Evolutionary conservation across 148 eudicot species (phyloP).

Genomic region (Persicaria tinctoria): DNA sequence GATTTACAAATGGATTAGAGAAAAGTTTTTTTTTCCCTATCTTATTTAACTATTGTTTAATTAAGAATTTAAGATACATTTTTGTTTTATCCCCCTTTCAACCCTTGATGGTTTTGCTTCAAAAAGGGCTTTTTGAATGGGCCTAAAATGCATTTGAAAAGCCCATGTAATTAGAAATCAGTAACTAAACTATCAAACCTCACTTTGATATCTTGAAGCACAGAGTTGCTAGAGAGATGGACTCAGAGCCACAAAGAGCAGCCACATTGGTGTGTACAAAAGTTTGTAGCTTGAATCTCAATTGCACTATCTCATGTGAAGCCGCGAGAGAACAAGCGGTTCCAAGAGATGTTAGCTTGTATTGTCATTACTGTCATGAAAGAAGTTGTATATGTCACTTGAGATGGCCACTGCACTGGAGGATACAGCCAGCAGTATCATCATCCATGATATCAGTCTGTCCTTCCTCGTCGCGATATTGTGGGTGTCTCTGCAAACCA

Average conservation of each 20-base stretch:
- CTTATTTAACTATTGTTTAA: neutral
- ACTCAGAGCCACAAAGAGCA: neutral
- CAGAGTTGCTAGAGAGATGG: neutral
- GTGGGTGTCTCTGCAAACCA: constrained; percentile 48
- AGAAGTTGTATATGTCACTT: constrained; percentile 57
- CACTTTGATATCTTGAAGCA: neutral
- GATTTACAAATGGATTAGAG: neutral
- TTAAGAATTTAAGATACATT: no score
- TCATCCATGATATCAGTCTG: constrained; percentile 55
- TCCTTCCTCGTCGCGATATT: constrained; percentile 59
- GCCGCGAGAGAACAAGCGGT: no score
- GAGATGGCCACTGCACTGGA: constrained; percentile 71
- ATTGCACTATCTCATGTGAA: no score
- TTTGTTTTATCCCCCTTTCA: neutral
- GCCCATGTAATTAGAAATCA: constrained; percentile 6
- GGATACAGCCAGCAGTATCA: constrained; percentile 61
- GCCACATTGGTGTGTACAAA: neutral
- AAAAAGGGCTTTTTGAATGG: neutral
- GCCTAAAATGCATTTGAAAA: neutral
- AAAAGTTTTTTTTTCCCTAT: neutral
- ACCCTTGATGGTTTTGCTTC: neutral
- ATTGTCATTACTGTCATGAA: constrained; percentile 18
- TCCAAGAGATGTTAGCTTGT: neutral
- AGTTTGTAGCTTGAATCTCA: neutral
- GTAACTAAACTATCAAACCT: neutral